These are phyloP conservation scores for Pseudomassariella vexata DNA, from an alignment of 2,329 filamentous ascomycete genomes.

Conservation along the genomic window DNA sequence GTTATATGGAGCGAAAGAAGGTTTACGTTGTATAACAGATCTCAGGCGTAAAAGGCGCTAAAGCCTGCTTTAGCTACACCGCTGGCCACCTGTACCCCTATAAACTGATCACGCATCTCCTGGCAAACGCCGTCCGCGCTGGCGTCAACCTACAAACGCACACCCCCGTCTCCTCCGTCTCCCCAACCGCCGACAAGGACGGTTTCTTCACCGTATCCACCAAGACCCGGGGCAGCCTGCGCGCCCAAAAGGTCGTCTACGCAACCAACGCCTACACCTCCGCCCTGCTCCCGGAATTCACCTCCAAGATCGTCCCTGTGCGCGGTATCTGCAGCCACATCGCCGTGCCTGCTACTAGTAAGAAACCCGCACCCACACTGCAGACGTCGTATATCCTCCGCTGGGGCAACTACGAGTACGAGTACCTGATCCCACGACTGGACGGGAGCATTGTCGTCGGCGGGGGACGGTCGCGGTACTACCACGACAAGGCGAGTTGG, in stretches of 20 bases:
- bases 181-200: not conserved
- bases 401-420: constrained; percentile 13
- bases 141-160: constrained; percentile 8
- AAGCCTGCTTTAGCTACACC: constrained; percentile 2
- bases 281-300: constrained; percentile 6
- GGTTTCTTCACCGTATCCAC: constrained; percentile 1
- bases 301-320: constrained; percentile 4
- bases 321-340: constrained; percentile 13
- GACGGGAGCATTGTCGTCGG: constrained; percentile 38
- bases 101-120: constrained; percentile 5
- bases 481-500: constrained; percentile 29
- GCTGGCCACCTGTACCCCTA: constrained; percentile 7
- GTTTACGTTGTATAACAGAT: constrained; percentile 2
- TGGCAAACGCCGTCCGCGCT: constrained; percentile 1
- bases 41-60: constrained; percentile 7
- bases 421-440: constrained; percentile 32
- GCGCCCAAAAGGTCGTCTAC: constrained; percentile 4
- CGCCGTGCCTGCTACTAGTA: too few species aligned
- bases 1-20: not conserved
- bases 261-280: constrained; percentile 9
- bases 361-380: constrained; percentile 2
- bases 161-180: constrained; percentile 3
- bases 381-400: constrained; percentile 14
- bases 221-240: constrained; percentile 1
- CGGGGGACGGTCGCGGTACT: constrained; percentile 30